Conservation (phyloP, 306 rosid species). For the Parietaria judaica region DNA sequence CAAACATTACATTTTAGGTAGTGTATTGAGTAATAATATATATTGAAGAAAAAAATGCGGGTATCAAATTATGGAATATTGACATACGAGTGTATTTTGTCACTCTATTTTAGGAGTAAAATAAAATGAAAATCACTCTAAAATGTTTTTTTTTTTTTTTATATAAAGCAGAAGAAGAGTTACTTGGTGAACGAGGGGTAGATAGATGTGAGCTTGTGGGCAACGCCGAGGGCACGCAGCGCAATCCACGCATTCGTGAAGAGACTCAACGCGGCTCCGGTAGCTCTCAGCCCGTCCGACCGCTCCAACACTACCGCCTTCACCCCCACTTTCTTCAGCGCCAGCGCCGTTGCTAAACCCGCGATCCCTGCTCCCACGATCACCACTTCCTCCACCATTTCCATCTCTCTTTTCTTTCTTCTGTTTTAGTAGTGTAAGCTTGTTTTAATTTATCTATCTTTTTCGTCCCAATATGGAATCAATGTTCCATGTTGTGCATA, state of each 20-base stretch:
- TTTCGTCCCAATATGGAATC: background rate
- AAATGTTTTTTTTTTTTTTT: background rate
- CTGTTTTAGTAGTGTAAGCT: background rate
- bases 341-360: slow-evolving; percentile 1
- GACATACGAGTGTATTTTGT: background rate
- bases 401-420: background rate
- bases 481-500: background rate
- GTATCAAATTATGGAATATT: background rate
- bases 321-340: slow-evolving; percentile 6
- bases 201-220: slow-evolving; percentile 1
- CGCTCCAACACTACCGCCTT: slow-evolving; percentile 2
- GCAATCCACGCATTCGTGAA: slow-evolving; percentile 1
- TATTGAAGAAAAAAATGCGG: background rate
- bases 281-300: slow-evolving; percentile 1
- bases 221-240: background rate
- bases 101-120: background rate
- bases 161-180: background rate
- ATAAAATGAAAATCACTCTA: background rate
- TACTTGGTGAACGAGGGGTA: background rate
- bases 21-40: too few relatives aligned
- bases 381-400: slow-evolving; percentile 7
- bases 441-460: background rate
- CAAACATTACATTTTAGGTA: too few relatives aligned
- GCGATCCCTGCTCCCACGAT: slow-evolving; percentile 5
- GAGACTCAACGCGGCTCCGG: slow-evolving; percentile 1